Percentiles rank a stretch among this genome's conserved stretches.
Evolutionary conservation across 75 land plant genomes (phyloP).

Genomic region (Cunninghamia lanceolata): DNA sequence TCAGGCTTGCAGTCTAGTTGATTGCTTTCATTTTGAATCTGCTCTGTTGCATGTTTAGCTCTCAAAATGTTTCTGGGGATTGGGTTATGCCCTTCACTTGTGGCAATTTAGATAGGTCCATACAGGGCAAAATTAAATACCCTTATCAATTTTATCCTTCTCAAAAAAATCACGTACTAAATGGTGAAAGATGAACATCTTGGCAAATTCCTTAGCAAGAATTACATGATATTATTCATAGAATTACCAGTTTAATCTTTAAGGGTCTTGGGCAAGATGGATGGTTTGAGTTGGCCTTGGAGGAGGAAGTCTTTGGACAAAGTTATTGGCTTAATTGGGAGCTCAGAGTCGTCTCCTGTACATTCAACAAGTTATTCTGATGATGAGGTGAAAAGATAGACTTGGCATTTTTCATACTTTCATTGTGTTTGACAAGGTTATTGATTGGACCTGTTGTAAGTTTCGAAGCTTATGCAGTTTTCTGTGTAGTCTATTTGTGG

Average conservation of each 20-base stretch:
- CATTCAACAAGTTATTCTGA: conserved; percentile 56
- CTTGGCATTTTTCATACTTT: neutral
- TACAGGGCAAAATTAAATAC: too few relatives aligned
- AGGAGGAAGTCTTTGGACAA: conserved; percentile 72
- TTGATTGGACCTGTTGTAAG: neutral
- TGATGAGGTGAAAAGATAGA: conserved; percentile 48
- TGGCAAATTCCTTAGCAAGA: neutral
- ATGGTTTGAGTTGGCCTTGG: conserved; percentile 78
- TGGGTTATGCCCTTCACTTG: too few relatives aligned
- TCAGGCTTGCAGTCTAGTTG: neutral
- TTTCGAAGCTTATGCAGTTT: neutral
- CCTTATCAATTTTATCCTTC: too few relatives aligned
- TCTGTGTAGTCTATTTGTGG: neutral
- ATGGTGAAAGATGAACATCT: neutral
- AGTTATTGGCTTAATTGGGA: conserved; percentile 54
- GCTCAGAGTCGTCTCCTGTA: conserved; percentile 55
- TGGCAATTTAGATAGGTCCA: too few relatives aligned
- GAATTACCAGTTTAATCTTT: neutral
- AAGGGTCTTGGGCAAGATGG: conserved; percentile 30
- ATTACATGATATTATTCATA: neutral
- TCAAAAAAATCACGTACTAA: neutral
- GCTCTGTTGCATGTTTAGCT: too few relatives aligned
- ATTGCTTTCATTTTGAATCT: neutral
- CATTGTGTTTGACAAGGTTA: neutral
- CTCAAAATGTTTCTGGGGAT: too few relatives aligned